Percentiles rank a stretch among this genome's conserved stretches.
Evolutionary conservation across 352 stramenopile genomes (phyloP).

Genomic region (Phytophthora fragariae): DNA sequence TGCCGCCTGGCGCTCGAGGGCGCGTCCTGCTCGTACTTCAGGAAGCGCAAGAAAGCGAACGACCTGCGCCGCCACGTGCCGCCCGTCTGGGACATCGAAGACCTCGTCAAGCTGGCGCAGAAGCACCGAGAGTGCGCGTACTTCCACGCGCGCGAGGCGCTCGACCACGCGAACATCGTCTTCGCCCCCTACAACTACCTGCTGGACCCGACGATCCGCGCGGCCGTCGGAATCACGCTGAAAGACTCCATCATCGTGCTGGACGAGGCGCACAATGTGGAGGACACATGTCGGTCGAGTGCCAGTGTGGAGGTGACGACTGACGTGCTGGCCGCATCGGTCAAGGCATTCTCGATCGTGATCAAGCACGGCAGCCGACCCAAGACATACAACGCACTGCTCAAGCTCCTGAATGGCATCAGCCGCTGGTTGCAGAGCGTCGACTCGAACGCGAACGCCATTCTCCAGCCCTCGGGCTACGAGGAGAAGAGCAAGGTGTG

Average conservation of each 20-base stretch:
- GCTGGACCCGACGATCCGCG: conserved; percentile 78
- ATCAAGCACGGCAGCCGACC: conserved; percentile 74
- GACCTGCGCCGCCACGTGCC: conserved; percentile 55
- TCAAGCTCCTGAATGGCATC: conserved; percentile 76
- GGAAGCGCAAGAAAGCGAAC: conserved; percentile 43
- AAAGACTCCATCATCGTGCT: conserved; percentile 83
- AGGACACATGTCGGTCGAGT: conserved; percentile 84
- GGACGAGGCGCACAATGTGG: conserved; percentile 90
- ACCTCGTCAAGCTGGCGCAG: conserved; percentile 76
- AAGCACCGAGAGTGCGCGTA: conserved; percentile 84
- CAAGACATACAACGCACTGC: conserved; percentile 54
- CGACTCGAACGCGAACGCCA: conserved; percentile 44
- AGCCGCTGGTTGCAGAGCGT: conserved; percentile 67
- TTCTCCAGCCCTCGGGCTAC: conserved; percentile 65
- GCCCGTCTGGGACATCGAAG: conserved; percentile 88
- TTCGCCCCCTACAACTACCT: conserved; percentile 93
- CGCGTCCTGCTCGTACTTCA: conserved; percentile 45
- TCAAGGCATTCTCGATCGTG: conserved; percentile 69
- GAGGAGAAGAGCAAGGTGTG: conserved; percentile 83
- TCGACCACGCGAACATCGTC: conserved; percentile 76
- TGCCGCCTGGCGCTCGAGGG: conserved; percentile 52
- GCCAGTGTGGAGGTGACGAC: conserved; percentile 79
- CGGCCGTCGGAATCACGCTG: conserved; percentile 72
- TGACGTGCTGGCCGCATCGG: conserved; percentile 55
- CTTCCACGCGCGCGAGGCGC: conserved; percentile 63